These are phyloP conservation scores for Globisporangium okanoganense DNA, from an alignment of 352 stramenopile genomes.

Conservation along the genomic window DNA sequence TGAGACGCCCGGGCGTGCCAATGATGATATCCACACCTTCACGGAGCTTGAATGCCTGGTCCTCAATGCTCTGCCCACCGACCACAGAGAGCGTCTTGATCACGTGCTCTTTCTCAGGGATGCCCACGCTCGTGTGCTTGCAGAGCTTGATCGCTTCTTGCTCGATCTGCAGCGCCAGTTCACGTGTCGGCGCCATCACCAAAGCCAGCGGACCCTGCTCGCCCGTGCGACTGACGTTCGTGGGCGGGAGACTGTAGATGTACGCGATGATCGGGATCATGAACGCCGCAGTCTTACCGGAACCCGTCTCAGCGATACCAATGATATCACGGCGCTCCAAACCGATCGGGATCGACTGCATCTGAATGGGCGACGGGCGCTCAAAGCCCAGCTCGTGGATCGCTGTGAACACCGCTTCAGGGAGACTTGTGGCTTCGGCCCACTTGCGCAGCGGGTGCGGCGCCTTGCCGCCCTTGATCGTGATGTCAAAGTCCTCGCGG, in stretches of 20 bases:
- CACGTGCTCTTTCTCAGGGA: conserved; percentile 44
- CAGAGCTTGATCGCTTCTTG: conserved; percentile 93
- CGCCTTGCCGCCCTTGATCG: conserved; percentile 84
- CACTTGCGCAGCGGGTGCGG: conserved; percentile 95
- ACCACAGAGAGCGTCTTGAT: conserved; percentile 90
- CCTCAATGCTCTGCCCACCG: conserved; percentile 94
- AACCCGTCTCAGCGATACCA: conserved; percentile 98
- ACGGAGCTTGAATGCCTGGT: conserved; percentile 95
- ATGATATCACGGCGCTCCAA: conserved; percentile 97
- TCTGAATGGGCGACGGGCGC: conserved; percentile 97
- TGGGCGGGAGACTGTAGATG: conserved; percentile 87
- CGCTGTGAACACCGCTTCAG: conserved; percentile 80
- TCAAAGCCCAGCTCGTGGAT: conserved; percentile 93
- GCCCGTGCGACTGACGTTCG: conserved; percentile 79
- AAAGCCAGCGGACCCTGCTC: conserved; percentile 96
- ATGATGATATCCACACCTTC: conserved; percentile 98
- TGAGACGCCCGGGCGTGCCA: conserved; percentile 97
- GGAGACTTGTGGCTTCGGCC: conserved; percentile 63
- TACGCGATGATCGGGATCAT: conserved; percentile 97
- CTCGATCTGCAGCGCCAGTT: conserved; percentile 98
- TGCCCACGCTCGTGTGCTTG: conserved; percentile 79
- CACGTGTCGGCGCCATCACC: conserved; percentile 98
- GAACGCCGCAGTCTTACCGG: conserved; percentile 98
- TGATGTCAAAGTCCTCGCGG: conserved; percentile 99
- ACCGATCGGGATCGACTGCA: conserved; percentile 96